These are phyloP conservation scores for Proliferodiscus dingleyae DNA, from an alignment of 2,329 filamentous ascomycete genomes.

Conservation along the genomic window DNA sequence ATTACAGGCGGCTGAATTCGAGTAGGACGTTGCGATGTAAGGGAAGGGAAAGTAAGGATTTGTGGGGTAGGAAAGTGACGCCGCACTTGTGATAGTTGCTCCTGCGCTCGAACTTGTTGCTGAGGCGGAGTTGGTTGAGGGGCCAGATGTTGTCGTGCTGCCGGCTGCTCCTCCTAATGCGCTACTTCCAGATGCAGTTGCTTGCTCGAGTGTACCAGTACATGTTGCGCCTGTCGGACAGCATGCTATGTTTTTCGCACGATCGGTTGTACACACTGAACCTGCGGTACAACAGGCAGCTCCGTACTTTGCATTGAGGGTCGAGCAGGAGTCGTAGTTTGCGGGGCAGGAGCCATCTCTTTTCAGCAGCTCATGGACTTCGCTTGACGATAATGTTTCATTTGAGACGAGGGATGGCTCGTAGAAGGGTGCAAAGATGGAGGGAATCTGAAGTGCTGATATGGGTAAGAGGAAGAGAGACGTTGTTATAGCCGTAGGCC, in stretches of 20 bases:
- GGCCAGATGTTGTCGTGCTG: constrained; percentile 13
- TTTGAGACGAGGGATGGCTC: constrained; percentile 19
- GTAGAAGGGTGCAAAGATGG: constrained; percentile 24
- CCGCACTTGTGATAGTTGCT: constrained; percentile 29
- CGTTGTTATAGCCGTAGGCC: constrained; percentile 6
- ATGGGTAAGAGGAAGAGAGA: constrained; percentile 18
- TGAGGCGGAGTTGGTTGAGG: constrained; percentile 7
- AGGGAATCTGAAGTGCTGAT: constrained; percentile 24
- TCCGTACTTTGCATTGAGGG: constrained; percentile 21
- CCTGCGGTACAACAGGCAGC: constrained; percentile 30
- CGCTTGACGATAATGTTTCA: constrained; percentile 14
- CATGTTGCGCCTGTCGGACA: constrained; percentile 31
- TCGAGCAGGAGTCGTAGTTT: constrained; percentile 31
- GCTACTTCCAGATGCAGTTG: constrained; percentile 9
- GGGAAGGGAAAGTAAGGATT: constrained; percentile 59
- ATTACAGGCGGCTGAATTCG: constrained; percentile 46
- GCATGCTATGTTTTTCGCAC: constrained; percentile 29
- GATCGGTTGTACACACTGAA: constrained; percentile 29
- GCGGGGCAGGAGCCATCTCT: constrained; percentile 28
- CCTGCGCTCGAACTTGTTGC: constrained; percentile 14
- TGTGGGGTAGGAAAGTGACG: constrained; percentile 43
- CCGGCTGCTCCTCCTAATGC: constrained; percentile 9
- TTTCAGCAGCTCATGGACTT: constrained; percentile 23
- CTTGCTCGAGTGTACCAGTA: constrained; percentile 26
- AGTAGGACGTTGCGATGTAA: constrained; percentile 48